Evolutionary conservation across 2,329 filamentous ascomycete genomes (phyloP).

Genomic region (Trichoderma sp.): DNA sequence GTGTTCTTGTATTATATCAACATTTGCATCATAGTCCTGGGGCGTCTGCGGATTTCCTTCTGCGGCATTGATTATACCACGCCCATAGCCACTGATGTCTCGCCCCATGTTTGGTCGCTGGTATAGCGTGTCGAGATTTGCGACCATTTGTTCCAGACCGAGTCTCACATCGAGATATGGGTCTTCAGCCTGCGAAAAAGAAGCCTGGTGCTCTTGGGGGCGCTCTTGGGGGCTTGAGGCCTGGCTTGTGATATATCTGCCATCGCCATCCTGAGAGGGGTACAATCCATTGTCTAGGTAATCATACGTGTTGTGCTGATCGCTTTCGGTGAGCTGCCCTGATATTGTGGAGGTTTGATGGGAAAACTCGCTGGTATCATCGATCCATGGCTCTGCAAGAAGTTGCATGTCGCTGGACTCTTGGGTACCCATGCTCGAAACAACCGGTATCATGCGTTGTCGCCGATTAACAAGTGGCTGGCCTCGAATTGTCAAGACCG

Average conservation of each 20-base stretch:
- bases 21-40: background rate
- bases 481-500: background rate
- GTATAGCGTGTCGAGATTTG: background rate
- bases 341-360: background rate
- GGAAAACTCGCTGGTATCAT: background rate
- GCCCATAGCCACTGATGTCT: background rate
- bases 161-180: background rate
- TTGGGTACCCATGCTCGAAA: background rate
- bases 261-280: background rate
- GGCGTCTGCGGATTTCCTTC: background rate
- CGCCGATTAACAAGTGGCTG: background rate
- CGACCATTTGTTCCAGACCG: background rate
- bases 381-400: background rate
- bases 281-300: background rate
- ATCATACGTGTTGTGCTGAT: background rate
- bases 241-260: background rate
- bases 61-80: background rate
- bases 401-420: background rate
- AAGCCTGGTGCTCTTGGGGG: background rate
- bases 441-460: background rate
- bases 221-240: background rate
- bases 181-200: background rate
- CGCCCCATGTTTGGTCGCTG: background rate
- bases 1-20: background rate
- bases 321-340: background rate